Evolutionary conservation across 768 basidiomycete species (phyloP), one percentile per base, ranked within the genome.

Genomic region (Postia placenta): DNA sequence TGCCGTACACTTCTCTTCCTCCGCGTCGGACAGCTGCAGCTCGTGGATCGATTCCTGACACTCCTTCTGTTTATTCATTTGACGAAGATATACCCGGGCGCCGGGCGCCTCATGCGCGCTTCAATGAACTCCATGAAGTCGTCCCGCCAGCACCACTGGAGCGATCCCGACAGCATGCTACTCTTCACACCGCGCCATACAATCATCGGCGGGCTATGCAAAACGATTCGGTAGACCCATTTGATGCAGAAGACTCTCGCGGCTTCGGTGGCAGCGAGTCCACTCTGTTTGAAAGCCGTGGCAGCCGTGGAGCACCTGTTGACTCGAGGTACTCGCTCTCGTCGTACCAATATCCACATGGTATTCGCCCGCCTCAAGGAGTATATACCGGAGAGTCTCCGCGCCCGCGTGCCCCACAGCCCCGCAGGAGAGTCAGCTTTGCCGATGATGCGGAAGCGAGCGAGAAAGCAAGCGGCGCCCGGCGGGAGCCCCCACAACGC

Each of bases 281-380:
- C 6, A 79, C 77, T 1, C 58, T 76, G 22, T 54, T 55, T 4
- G 60, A 65, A n/a, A 53, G 35, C 22, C 25, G 17, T 11, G 37
- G 47, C 38, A 17, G 46, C 35, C 20, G 41, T 23, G 11, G 2
- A 20, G 1, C 9, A 9, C 30, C 2, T 20, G 49, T 60, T n/a
- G 59, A 72, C 47, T 61, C 66, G 51, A 72, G 66, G 58, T 78
- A 69, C 49, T 70, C 78, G 0, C 60, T 80, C 39, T 75, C 79
- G 15, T 79, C 80, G 3, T 77, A 80, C 64, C 67, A 72, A 42
- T 80, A 84, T 52, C 81, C 82, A 9, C 74, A 81, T 53, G 79
- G 82, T 40, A 81, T 86, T 36, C 67, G 66, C 15, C 71, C 80
- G 2, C 84, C 83, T 2, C 61, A 66, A 33, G 63, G 66, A 48